Base-by-base conservation (phyloP, 78 protist species). In the Tieghemostelium lacteum region DNA sequence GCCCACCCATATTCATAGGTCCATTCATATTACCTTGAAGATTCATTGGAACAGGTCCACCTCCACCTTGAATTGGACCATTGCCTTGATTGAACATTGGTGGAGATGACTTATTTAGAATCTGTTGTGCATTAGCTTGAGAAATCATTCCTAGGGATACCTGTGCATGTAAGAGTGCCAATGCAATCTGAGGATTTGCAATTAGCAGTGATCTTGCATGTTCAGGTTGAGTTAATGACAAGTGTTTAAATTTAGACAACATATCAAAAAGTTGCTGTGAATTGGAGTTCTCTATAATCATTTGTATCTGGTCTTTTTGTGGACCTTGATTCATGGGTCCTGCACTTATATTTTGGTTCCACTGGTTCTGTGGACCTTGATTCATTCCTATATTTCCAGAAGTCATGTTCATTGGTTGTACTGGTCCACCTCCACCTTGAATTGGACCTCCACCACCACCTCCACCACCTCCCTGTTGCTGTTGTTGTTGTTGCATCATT, bases 81-180 rank as follows among this genome's bases (percentile, higher is more conserved):
- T 69, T 73, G 45, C 6, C 67, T 62, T 75, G 86, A 34, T 64
- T 45, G n/a, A n/a, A n/a, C n/a, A n/a, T n/a, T n/a, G n/a, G n/a
- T 57, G 64, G 64, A 66, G 75, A 69, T 55, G 37, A 66, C 75
- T 24, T 83, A 39, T 33, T 39, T 31, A 88, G 24, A 16, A 88
- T 49, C 29, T 88, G 75, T 39, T 76, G 39, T 14, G 74, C 93
- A 19, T 76, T 76, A 33, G 73, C 40, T 34, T 75, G 86, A 19
- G 76, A 63, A 0, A 94, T 70, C 86, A 76, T 73, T 1, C 92
- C 89, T 10, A 88, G 22, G 10, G 40, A 40, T 1, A 73, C 83
- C n/a, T 88, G 94, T 6, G 94, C 92, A 57, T 88, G 91, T 26
- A 95, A 49, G 2, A 95, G 57, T 20, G 95, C 97, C 17, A 77